Conservation (phyloP, 2,329 filamentous ascomycete genomes). For the Sclerotiophoma versabilis region DNA sequence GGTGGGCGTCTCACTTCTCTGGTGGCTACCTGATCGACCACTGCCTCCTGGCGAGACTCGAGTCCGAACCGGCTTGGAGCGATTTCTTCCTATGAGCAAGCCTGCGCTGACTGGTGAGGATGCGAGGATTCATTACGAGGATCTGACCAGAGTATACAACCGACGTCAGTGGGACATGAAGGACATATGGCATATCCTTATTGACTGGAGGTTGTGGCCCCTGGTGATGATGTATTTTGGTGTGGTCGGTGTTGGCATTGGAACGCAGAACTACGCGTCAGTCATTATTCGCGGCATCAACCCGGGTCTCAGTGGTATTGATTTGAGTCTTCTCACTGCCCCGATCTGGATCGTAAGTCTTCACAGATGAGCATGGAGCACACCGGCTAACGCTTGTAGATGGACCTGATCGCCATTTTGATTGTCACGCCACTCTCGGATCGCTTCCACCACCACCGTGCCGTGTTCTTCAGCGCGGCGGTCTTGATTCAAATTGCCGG, state of each 20-base stretch:
- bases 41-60: constrained; percentile 72
- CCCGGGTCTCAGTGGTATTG: constrained; percentile 72
- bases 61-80: constrained; percentile 60
- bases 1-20: constrained; percentile 76
- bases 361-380: neutral
- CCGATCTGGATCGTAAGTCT: constrained; percentile 86
- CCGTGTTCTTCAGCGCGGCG: constrained; percentile 80
- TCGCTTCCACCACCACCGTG: constrained; percentile 80
- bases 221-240: constrained; percentile 92
- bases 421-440: constrained; percentile 86
- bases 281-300: constrained; percentile 85
- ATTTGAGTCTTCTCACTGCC: constrained; percentile 83
- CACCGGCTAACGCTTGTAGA: constrained; percentile 55
- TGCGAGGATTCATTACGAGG: constrained; percentile 81
- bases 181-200: constrained; percentile 73
- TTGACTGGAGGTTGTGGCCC: constrained; percentile 90
- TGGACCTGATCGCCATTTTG: constrained; percentile 87
- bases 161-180: constrained; percentile 73
- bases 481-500: constrained; percentile 82
- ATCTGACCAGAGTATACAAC: constrained; percentile 82
- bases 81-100: constrained; percentile 71
- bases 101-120: constrained; percentile 80
- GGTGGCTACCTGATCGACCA: constrained; percentile 90
- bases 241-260: constrained; percentile 90
- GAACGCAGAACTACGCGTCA: constrained; percentile 85